Conservation (phyloP, 1,139 yeast species). For the Pichia sp. region DNA sequence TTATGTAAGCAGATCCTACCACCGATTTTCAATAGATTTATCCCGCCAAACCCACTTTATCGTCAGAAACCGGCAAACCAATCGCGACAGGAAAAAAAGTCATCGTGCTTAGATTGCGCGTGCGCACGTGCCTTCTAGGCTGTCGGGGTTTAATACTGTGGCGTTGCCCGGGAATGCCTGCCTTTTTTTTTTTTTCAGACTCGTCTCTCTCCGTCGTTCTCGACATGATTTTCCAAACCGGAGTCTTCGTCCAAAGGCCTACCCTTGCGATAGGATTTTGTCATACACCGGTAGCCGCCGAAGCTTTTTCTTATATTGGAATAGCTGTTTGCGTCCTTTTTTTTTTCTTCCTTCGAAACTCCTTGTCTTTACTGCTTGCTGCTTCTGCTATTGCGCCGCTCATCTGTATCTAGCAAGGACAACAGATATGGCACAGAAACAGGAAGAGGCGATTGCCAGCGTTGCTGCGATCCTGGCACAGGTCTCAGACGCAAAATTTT, state of each 20-base stretch:
- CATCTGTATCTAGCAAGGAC: neutral
- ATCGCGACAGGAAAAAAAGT: neutral
- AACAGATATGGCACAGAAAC: constrained; percentile 12
- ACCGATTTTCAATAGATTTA: too few species aligned
- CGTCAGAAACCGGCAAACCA: neutral
- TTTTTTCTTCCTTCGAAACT: neutral
- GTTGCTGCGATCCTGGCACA: constrained; percentile 22
- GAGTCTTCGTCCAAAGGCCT: neutral
- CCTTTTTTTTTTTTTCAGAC: neutral
- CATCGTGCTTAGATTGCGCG: constrained; percentile 1
- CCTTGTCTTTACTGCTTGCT: neutral
- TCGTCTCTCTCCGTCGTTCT: neutral
- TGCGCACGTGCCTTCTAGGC: neutral
- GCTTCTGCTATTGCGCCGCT: neutral
- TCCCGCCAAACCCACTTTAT: neutral
- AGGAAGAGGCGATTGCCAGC: constrained; percentile 19
- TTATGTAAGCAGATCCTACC: neutral
- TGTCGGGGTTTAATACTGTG: constrained; percentile 4
- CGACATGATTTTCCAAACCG: neutral
- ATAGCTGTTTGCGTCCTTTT: neutral
- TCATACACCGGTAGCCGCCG: neutral
- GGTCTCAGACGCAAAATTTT: constrained; percentile 22
- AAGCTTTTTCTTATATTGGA: neutral
- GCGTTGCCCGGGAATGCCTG: neutral
- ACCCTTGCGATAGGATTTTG: neutral